Percentiles rank a stretch among this genome's conserved stretches.
These are phyloP conservation scores for Tetradesmus obliquus DNA, from an alignment of 139 green algal genomes.

Conservation along the genomic window DNA sequence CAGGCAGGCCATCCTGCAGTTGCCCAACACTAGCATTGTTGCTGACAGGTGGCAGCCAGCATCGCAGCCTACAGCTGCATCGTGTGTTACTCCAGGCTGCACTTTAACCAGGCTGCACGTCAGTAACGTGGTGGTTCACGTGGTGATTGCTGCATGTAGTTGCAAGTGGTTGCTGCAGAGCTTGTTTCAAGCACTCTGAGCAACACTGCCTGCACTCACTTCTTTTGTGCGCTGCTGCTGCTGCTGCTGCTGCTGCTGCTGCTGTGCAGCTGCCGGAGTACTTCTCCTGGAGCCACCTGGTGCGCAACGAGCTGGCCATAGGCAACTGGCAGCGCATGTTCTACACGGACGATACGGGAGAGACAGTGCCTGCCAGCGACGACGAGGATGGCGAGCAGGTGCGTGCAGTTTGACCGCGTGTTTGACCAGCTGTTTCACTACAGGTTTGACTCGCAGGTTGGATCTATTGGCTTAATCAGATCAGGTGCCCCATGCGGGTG, in stretches of 20 bases:
- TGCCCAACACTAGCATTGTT: background rate
- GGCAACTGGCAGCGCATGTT: slow-evolving; percentile 74
- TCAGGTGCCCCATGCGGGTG: too few relatives aligned
- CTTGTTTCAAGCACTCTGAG: background rate
- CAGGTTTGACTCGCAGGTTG: background rate
- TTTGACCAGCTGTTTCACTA: background rate
- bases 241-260: background rate
- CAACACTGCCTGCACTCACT: background rate
- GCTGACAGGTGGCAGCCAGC: background rate
- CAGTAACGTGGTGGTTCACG: too few relatives aligned
- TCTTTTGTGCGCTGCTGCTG: background rate
- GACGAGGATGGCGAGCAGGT: slow-evolving; percentile 44
- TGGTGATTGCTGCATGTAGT: too few relatives aligned
- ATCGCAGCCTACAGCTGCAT: background rate
- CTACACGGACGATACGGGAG: slow-evolving; percentile 69
- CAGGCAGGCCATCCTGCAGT: background rate
- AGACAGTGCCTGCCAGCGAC: slow-evolving; percentile 67
- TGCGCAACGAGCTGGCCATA: slow-evolving; percentile 62
- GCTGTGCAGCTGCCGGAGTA: slow-evolving; percentile 62
- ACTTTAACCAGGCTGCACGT: too few relatives aligned
- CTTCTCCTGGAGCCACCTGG: slow-evolving; percentile 71
- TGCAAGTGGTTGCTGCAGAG: too few relatives aligned
- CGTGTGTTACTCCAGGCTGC: background rate
- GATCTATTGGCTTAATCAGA: too few relatives aligned
- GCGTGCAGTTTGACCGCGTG: background rate